phyloP scores from a whole-genome alignment of 2,329 filamentous ascomycete genomes.

The Exophiala mesophila region DNA sequence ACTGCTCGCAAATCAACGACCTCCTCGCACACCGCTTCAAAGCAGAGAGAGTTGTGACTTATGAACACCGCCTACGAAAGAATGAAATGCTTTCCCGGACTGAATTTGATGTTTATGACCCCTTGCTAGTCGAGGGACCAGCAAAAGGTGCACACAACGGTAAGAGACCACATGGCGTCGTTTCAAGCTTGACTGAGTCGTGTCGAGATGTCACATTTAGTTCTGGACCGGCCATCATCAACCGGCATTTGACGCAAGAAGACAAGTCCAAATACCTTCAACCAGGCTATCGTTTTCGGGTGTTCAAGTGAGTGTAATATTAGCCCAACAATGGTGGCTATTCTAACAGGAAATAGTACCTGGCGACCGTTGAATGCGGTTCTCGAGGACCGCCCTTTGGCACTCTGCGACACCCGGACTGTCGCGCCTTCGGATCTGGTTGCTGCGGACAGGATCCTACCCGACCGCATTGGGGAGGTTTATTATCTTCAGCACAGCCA shows the following conservation, averaged over 20 bases:
- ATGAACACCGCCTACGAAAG: constrained; percentile 7
- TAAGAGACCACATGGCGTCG: background rate
- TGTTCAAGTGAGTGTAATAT: constrained; percentile 4
- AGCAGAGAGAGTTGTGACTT: constrained; percentile 6
- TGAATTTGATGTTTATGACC: constrained; percentile 11
- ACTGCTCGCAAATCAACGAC: constrained; percentile 4
- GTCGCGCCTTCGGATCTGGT: constrained; percentile 25
- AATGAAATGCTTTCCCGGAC: constrained; percentile 3
- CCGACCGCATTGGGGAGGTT: constrained; percentile 25
- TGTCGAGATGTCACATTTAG: constrained; percentile 2
- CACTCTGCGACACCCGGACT: constrained; percentile 25
- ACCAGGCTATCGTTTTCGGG: constrained; percentile 1
- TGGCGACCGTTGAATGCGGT: constrained; percentile 26
- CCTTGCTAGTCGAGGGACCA: constrained; percentile 7
- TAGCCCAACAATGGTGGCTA: background rate
- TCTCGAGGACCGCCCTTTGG: constrained; percentile 26
- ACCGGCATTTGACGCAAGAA: constrained; percentile 4
- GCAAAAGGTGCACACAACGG: constrained; percentile 13
- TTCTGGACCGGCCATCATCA: constrained; percentile 1
- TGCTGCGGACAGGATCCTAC: constrained; percentile 26
- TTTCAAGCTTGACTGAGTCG: background rate
- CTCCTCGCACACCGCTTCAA: constrained; percentile 4
- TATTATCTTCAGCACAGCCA: constrained; percentile 27
- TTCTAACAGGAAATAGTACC: constrained; percentile 21
- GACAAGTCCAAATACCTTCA: background rate